Percentiles rank a stretch among this genome's conserved stretches.
Evolutionary conservation across 2,329 filamentous ascomycete species (phyloP).

Genomic region (Colletotrichum nymphaeae): DNA sequence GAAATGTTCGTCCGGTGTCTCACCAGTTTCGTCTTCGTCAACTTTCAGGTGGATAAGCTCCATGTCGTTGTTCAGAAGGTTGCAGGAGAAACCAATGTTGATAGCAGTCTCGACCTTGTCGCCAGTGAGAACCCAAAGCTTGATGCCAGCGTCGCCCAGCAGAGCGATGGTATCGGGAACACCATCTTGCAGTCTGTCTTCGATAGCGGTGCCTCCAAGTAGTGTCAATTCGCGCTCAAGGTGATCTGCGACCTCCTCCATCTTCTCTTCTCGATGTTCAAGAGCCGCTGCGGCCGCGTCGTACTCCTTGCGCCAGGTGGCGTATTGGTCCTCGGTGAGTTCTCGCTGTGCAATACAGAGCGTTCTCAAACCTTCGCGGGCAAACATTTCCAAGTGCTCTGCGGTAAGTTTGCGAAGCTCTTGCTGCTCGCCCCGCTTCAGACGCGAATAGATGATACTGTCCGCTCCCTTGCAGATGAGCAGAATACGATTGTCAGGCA

Average conservation of each 20-base stretch:
- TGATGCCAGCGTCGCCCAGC: conserved; percentile 93
- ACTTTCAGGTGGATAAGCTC: conserved; percentile 92
- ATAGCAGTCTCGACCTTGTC: conserved; percentile 99
- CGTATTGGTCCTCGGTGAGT: conserved; percentile 85
- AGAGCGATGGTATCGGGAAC: conserved; percentile 96
- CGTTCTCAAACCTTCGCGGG: conserved; percentile 92
- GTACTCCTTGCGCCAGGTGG: conserved; percentile 85
- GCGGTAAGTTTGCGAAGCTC: conserved; percentile 87
- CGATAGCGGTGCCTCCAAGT: conserved; percentile 94
- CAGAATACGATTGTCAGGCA: conserved; percentile 90
- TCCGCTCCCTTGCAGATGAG: conserved; percentile 98
- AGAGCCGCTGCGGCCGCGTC: conserved; percentile 88
- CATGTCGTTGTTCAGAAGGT: conserved; percentile 97
- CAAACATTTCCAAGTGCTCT: conserved; percentile 96
- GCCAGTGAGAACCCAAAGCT: conserved; percentile 97
- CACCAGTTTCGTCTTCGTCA: conserved; percentile 74
- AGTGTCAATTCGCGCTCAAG: conserved; percentile 93
- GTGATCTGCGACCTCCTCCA: conserved; percentile 88
- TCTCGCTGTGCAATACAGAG: conserved; percentile 91
- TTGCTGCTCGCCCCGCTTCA: conserved; percentile 86
- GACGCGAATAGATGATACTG: conserved; percentile 93
- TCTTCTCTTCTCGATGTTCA: conserved; percentile 88
- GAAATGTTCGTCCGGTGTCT: conserved; percentile 59
- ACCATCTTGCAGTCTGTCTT: conserved; percentile 95
- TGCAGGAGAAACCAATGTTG: conserved; percentile 99